A percentile compares a stretch with the other conserved stretches of the same genome.
Evolutionary conservation across 1,284 basidiomycete species (phyloP).

Genomic region (Fomitopsis betulina): DNA sequence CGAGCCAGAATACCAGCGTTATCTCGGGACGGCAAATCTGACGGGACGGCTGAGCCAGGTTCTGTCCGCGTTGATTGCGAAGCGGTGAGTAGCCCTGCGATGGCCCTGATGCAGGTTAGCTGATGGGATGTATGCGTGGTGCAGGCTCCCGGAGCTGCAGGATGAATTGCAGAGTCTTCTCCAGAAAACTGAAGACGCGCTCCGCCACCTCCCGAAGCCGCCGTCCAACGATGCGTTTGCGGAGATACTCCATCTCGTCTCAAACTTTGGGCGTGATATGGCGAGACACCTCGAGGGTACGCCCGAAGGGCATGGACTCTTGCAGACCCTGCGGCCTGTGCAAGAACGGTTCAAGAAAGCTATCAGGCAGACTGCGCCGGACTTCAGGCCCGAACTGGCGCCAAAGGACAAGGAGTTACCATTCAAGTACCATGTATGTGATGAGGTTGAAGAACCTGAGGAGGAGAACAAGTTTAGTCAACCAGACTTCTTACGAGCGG

Average conservation of each 20-base stretch:
- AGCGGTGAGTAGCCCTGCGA: constrained; percentile 23
- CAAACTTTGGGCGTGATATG: constrained; percentile 43
- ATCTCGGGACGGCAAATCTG: constrained; percentile 52
- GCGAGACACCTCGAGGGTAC: constrained; percentile 45
- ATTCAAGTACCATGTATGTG: neutral
- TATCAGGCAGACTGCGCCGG: constrained; percentile 51
- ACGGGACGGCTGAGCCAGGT: constrained; percentile 35
- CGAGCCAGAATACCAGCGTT: constrained; percentile 42
- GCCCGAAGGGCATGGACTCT: constrained; percentile 41
- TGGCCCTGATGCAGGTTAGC: neutral
- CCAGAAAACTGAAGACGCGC: constrained; percentile 30
- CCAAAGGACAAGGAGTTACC: neutral
- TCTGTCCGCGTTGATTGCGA: constrained; percentile 38
- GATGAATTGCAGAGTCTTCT: constrained; percentile 45
- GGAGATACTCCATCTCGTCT: constrained; percentile 48
- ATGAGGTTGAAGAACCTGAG: no score
- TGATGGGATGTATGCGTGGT: neutral
- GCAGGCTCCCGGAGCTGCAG: constrained; percentile 61
- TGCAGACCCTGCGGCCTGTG: constrained; percentile 48
- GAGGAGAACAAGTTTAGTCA: neutral
- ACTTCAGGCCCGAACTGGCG: constrained; percentile 33
- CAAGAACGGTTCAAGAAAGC: constrained; percentile 42
- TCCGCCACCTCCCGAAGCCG: constrained; percentile 44
- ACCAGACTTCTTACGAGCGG: constrained; percentile 39
- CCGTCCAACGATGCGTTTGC: constrained; percentile 50